These are phyloP conservation scores for Clavispora fructus DNA, from an alignment of 805 yeast genomes.

Conservation along the genomic window DNA sequence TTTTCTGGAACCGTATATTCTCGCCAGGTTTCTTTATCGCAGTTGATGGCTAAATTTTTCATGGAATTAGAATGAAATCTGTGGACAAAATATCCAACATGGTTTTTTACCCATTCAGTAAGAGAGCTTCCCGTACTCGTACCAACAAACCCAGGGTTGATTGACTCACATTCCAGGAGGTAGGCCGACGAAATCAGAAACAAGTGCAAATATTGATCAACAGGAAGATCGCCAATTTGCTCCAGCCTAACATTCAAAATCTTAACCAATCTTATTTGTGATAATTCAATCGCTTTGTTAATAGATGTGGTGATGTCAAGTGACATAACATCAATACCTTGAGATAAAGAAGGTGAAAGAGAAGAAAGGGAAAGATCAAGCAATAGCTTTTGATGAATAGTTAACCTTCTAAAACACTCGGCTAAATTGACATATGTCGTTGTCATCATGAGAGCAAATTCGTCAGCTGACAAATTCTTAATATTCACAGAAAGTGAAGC, in stretches of 20 bases:
- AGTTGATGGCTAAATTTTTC: conserved; percentile 39
- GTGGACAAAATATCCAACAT: conserved; percentile 53
- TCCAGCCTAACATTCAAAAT: conserved; percentile 74
- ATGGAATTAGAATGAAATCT: conserved; percentile 50
- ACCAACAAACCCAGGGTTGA: conserved; percentile 62
- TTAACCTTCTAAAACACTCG: conserved; percentile 68
- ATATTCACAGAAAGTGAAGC: conserved; percentile 38
- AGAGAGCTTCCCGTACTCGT: conserved; percentile 47
- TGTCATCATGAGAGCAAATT: conserved; percentile 67
- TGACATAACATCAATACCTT: conserved; percentile 42
- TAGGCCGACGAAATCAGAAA: conserved; percentile 65
- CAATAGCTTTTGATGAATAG: conserved; percentile 72
- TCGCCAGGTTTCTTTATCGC: conserved; percentile 76
- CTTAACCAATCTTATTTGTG: conserved; percentile 74
- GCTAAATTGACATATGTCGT: conserved; percentile 58
- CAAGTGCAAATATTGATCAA: conserved; percentile 60
- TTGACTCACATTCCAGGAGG: conserved; percentile 75
- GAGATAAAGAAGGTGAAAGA: conserved; percentile 19
- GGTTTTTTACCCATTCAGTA: conserved; percentile 62
- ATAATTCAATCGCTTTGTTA: conserved; percentile 58
- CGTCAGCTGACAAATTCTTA: conserved; percentile 63
- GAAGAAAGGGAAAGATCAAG: conserved; percentile 57
- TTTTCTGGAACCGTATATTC: conserved; percentile 53
- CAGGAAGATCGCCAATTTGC: conserved; percentile 52
- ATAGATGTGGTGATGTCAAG: conserved; percentile 66